Evolutionary conservation across 768 basidiomycete species (phyloP).

Genomic region (Kwoniella dendrophila): DNA sequence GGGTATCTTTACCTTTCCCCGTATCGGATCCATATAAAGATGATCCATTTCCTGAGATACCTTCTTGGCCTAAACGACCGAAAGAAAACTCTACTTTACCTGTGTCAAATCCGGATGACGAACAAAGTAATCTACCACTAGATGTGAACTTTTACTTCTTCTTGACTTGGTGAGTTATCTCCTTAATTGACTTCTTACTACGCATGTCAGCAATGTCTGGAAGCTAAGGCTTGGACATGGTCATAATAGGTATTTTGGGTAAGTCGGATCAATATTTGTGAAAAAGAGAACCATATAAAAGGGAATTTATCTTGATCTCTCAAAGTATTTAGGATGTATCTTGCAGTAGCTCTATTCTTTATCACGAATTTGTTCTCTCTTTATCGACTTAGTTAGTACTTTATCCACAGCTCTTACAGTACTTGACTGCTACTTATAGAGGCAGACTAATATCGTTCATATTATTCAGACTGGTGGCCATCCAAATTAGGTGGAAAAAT

Average conservation of each 20-base stretch:
- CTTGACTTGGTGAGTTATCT: slow-evolving; percentile 52
- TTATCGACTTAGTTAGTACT: slow-evolving; percentile 53
- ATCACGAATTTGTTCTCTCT: slow-evolving; percentile 59
- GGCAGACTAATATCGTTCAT: background rate
- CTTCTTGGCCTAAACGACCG: slow-evolving; percentile 32
- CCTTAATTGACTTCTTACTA: background rate
- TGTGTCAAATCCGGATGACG: slow-evolving; percentile 2
- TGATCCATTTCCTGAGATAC: slow-evolving; percentile 54
- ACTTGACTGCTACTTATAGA: background rate
- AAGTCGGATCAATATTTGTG: background rate
- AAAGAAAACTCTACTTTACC: slow-evolving; percentile 13
- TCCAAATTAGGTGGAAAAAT: slow-evolving; percentile 55
- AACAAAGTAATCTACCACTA: slow-evolving; percentile 42
- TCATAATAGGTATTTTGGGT: slow-evolving; percentile 39
- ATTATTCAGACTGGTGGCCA: slow-evolving; percentile 57
- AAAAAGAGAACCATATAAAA: no score
- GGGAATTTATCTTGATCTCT: background rate
- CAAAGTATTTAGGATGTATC: slow-evolving; percentile 50
- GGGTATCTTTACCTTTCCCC: slow-evolving; percentile 59
- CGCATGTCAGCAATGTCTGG: slow-evolving; percentile 9
- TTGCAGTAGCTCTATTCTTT: slow-evolving; percentile 59
- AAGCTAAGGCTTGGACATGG: slow-evolving; percentile 7
- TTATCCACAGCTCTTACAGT: background rate
- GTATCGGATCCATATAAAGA: slow-evolving; percentile 55
- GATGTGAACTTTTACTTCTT: slow-evolving; percentile 59